Percentiles rank a stretch among this genome's conserved stretches.
phyloP scores from a whole-genome alignment of 1,284 basidiomycete species.

The Lentinula novae-zelandiae region DNA sequence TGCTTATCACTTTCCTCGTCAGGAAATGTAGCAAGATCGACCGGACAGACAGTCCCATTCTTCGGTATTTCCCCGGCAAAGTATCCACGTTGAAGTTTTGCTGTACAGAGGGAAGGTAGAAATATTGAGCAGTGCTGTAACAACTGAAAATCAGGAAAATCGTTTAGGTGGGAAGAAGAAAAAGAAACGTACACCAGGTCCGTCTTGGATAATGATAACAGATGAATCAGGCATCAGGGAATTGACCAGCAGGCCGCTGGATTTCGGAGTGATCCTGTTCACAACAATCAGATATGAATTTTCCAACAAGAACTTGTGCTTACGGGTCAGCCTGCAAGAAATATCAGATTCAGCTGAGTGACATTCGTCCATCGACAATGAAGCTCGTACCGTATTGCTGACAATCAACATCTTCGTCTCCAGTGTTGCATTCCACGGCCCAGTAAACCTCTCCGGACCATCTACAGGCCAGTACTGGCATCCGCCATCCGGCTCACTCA shows the following conservation, averaged over 20 bases:
- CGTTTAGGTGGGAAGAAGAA: neutral
- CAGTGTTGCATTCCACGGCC: constrained; percentile 22
- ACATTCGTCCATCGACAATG: neutral
- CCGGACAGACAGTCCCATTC: constrained; percentile 21
- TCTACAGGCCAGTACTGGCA: constrained; percentile 22
- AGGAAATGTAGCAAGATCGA: constrained; percentile 13
- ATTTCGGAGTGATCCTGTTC: constrained; percentile 17
- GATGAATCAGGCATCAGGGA: constrained; percentile 23
- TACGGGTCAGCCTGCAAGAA: constrained; percentile 17
- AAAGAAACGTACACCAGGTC: constrained; percentile 20
- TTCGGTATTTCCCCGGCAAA: constrained; percentile 19
- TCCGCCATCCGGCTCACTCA: constrained; percentile 22
- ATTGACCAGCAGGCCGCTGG: constrained; percentile 19
- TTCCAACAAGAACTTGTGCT: neutral
- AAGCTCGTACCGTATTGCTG: constrained; percentile 21
- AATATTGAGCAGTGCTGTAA: constrained; percentile 21
- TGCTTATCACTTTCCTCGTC: neutral
- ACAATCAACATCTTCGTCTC: constrained; percentile 22
- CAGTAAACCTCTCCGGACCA: constrained; percentile 20
- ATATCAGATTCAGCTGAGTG: neutral
- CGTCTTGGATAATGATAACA: constrained; percentile 22
- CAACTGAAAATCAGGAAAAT: neutral
- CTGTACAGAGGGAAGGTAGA: constrained; percentile 19
- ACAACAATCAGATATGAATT: neutral
- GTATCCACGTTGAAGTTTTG: constrained; percentile 18